phyloP scores from a whole-genome alignment of 2,329 filamentous ascomycete species.

The Alternaria atra region DNA sequence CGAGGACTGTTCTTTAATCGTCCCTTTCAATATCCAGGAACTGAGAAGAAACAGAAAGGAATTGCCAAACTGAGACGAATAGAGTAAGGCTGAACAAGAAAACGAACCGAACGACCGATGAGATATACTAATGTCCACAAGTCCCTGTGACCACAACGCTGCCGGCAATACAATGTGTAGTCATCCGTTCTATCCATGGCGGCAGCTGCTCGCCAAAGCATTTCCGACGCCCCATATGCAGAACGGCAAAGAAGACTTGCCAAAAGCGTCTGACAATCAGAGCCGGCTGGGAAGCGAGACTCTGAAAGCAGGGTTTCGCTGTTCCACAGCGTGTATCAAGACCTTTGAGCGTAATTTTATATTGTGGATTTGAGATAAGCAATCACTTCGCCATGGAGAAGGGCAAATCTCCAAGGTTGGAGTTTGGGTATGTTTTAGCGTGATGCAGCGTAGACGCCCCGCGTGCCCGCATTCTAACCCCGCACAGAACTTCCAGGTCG shows the following conservation, averaged over 20 bases:
- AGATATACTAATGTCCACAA: slow-evolving; percentile 29
- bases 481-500: slow-evolving; percentile 4
- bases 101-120: slow-evolving; percentile 9
- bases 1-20: neutral
- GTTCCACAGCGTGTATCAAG: neutral
- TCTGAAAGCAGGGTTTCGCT: neutral
- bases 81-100: slow-evolving; percentile 1
- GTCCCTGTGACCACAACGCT: slow-evolving; percentile 32
- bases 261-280: neutral
- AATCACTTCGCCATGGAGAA: neutral
- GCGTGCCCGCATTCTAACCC: slow-evolving; percentile 31
- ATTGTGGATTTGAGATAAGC: neutral
- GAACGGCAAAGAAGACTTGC: slow-evolving; percentile 21
- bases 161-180: slow-evolving; percentile 17
- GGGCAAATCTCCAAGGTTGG: neutral
- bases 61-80: neutral
- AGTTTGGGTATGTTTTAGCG: slow-evolving; percentile 26
- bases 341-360: neutral
- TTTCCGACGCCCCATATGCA: slow-evolving; percentile 39
- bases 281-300: neutral
- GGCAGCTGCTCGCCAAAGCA: slow-evolving; percentile 37
- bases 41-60: neutral
- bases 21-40: neutral
- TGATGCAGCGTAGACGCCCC: slow-evolving; percentile 16
- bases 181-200: slow-evolving; percentile 12